Conservation (phyloP, 2,329 filamentous ascomycete species). For the Fusarium chuoi region DNA sequence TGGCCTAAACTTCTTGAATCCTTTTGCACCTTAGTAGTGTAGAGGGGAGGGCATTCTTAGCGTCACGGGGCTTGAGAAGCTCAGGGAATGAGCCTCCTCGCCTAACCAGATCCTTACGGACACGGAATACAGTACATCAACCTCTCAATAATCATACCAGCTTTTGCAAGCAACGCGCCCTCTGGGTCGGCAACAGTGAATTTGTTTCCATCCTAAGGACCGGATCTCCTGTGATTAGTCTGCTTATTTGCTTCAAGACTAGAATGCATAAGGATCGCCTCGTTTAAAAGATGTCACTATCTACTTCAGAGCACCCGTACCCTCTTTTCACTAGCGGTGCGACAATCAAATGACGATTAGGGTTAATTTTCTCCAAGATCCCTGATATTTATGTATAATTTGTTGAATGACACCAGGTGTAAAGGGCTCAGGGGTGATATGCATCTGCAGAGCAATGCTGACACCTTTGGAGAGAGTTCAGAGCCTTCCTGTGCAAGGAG, state of each 20-base stretch:
- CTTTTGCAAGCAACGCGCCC: not conserved
- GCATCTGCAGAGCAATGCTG: not conserved
- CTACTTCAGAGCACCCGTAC: not conserved
- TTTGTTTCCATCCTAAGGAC: not conserved
- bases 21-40: no score
- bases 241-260: not conserved
- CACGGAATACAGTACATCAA: not conserved
- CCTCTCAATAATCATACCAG: not conserved
- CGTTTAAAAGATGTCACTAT: not conserved
- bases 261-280: not conserved
- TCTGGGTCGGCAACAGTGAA: no score
- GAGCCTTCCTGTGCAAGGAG: not conserved
- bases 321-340: not conserved
- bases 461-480: not conserved
- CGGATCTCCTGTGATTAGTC: no score
- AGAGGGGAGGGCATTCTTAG: not conserved
- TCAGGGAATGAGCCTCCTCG: not conserved
- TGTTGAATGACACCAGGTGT: not conserved
- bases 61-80: not conserved
- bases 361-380: not conserved
- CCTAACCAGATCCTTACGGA: not conserved
- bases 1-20: not conserved
- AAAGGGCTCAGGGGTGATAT: not conserved
- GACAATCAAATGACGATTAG: fast-evolving
- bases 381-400: not conserved